Percentiles rank a stretch among this genome's conserved stretches.
phyloP scores from a whole-genome alignment of 768 basidiomycete species.

The Multifurca ochricompacta region DNA sequence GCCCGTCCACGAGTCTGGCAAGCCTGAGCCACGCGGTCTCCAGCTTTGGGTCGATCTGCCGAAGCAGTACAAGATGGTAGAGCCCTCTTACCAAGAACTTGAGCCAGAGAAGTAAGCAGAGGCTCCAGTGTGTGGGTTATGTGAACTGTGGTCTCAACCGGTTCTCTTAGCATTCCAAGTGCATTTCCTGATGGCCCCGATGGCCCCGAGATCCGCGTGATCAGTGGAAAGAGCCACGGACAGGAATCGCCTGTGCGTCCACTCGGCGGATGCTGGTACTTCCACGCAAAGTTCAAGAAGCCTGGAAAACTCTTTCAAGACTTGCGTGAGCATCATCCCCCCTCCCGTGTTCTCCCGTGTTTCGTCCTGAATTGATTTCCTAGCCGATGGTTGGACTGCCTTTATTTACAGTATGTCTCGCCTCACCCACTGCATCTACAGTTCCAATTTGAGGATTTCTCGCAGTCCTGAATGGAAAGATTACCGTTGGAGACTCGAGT shows the following conservation, averaged over 20 bases:
- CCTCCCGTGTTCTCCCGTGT: background rate
- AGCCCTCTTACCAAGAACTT: constrained; percentile 82
- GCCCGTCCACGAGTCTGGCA: constrained; percentile 66
- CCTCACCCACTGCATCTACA: background rate
- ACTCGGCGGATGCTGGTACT: constrained; percentile 90
- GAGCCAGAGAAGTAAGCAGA: constrained; percentile 45
- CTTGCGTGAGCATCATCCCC: constrained; percentile 47
- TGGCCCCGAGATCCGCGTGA: constrained; percentile 70
- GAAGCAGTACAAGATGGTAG: constrained; percentile 75
- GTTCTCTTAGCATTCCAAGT: constrained; percentile 48
- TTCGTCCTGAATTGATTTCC: background rate
- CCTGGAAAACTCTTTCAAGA: constrained; percentile 71
- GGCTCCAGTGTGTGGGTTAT: background rate
- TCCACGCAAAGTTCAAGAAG: constrained; percentile 65
- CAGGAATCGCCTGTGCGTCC: constrained; percentile 83
- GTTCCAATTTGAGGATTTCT: constrained; percentile 7
- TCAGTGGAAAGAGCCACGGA: constrained; percentile 84
- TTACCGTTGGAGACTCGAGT: constrained; percentile 49
- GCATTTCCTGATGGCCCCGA: constrained; percentile 65
- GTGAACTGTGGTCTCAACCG: background rate
- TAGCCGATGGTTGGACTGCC: constrained; percentile 82
- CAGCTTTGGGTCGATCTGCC: constrained; percentile 87
- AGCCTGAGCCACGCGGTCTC: constrained; percentile 70
- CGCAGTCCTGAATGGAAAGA: constrained; percentile 56
- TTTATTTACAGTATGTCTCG: constrained; percentile 68